These are phyloP conservation scores for Rhodamnia rubescens DNA, from an alignment of 345 rosid species.

Conservation along the genomic window DNA sequence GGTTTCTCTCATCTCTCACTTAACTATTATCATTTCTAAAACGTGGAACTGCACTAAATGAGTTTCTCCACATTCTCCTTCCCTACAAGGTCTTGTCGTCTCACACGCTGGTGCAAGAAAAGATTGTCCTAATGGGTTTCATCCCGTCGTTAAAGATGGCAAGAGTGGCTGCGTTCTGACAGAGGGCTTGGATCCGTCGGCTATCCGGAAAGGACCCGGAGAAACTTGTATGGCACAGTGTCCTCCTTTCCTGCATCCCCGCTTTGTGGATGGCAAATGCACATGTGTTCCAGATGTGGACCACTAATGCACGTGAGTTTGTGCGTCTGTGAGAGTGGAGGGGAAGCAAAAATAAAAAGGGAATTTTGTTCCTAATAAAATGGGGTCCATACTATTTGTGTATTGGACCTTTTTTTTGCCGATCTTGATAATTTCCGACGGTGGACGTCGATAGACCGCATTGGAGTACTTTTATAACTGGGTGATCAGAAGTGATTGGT, in stretches of 20 bases:
- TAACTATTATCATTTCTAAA: neutral
- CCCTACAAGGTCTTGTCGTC: neutral
- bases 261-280: rapidly evolving
- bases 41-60: neutral
- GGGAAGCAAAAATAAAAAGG: neutral
- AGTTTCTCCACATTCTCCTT: neutral
- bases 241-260: neutral
- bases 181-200: neutral
- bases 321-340: neutral
- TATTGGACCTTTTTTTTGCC: too few relatives aligned
- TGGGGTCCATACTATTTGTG: neutral
- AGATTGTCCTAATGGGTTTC: too few relatives aligned
- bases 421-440: too few relatives aligned
- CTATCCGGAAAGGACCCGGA: neutral
- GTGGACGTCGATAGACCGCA: too few relatives aligned
- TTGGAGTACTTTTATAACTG: too few relatives aligned
- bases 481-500: too few relatives aligned
- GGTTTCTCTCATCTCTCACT: neutral
- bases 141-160: too few relatives aligned
- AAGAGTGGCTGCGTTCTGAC: too few relatives aligned
- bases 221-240: neutral
- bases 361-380: too few relatives aligned
- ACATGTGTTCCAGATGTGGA: neutral
- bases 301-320: neutral
- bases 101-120: neutral